Conservation (phyloP, 1,139 yeast species). For the Suhomyces yuchorum region DNA sequence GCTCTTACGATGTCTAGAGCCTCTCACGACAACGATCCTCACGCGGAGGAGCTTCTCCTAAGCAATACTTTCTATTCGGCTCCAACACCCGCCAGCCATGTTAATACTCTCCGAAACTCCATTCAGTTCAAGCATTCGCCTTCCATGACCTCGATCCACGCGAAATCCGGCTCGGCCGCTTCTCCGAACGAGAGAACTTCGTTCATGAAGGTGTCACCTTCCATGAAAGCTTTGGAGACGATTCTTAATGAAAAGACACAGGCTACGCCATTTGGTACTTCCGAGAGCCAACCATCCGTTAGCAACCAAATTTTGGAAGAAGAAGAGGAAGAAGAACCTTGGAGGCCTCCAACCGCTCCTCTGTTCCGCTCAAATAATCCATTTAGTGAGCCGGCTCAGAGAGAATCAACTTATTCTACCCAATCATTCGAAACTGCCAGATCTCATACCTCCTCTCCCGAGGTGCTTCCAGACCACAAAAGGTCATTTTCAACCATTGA, state of each 20-base stretch:
- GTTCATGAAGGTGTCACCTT: slow-evolving; percentile 55
- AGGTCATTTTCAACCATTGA: slow-evolving; percentile 23
- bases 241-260: slow-evolving; percentile 39
- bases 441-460: slow-evolving; percentile 14
- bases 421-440: slow-evolving; percentile 37
- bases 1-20: slow-evolving; percentile 8
- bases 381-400: slow-evolving; percentile 7
- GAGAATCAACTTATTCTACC: slow-evolving; percentile 25
- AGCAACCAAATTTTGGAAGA: slow-evolving; percentile 24
- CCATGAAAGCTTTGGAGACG: slow-evolving; percentile 54
- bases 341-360: slow-evolving; percentile 2
- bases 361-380: slow-evolving; percentile 10
- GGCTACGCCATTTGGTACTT: not conserved
- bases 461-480: slow-evolving; percentile 9
- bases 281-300: not conserved
- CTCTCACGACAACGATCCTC: slow-evolving; percentile 6
- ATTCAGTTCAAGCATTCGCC: slow-evolving; percentile 49
- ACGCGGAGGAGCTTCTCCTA: slow-evolving; percentile 16
- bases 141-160: slow-evolving; percentile 30
- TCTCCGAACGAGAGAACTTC: slow-evolving; percentile 31
- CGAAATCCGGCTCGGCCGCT: slow-evolving; percentile 2
- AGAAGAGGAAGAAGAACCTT: slow-evolving; percentile 22
- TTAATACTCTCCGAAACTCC: slow-evolving; percentile 49
- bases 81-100: slow-evolving; percentile 40
- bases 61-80: slow-evolving; percentile 31